Evolutionary conservation across 2,329 filamentous ascomycete genomes (phyloP), one percentile per base, ranked within the genome.

Genomic region (Fragosphaeria purpurea): DNA sequence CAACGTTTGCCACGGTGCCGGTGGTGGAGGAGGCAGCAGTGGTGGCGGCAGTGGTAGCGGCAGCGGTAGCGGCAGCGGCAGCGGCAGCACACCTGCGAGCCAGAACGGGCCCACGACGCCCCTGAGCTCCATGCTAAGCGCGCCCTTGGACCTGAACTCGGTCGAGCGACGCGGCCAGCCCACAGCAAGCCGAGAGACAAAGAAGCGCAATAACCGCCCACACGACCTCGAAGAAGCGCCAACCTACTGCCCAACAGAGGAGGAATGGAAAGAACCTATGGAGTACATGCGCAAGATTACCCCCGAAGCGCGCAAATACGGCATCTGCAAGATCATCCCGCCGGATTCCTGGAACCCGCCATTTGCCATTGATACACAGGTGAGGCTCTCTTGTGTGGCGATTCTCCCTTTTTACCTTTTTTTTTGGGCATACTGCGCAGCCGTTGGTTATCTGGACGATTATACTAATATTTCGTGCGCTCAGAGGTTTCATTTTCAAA

Each of bases 361-460:
- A 12, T 97, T 98, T 66, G 90, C 90, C 42, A 94, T 98, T 62
- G 89, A 98, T 64, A 97, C 91, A 30, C 89, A 96, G 82, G 91
- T 96, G 74, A 65, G 79, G 54, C 2, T 30, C 5, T 22, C 37
- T 22, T 22, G 22, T 22, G 22, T 22, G 22, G 22, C 22, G 22
- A 22, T 22, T 22, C 22, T 22, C 22, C 22, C 22, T 22, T 22
- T 22, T 22, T 22, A 22, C 22, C 22, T 22, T 22, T 22, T 22
- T 22, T 22, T 22, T 22, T 22, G 22, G 22, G 22, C 22, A 22
- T 22, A 22, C 22, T 22, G 22, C 22, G 22, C 3, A 22, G 22
- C 22, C 22, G 22, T 22, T 22, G 22, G 22, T 22, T 22, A 22
- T 22, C 22, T 22, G 22, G 22, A 22, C 22, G 22, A 22, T 22